Evolutionary conservation across 305 asterid species (phyloP), one percentile per base, ranked within the genome.

Genomic region (Fraxinus platypoda): DNA sequence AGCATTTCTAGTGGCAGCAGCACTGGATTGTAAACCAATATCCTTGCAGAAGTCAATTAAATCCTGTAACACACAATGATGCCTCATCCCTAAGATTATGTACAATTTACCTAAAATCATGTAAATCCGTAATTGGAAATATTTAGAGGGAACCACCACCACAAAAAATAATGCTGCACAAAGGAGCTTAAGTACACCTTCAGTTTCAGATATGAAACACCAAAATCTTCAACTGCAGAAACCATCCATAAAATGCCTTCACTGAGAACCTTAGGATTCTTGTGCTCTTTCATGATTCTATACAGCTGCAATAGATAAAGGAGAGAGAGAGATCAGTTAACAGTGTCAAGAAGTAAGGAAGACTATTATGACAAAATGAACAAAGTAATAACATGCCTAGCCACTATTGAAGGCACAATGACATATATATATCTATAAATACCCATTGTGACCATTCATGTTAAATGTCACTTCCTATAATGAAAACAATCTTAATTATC

Each of bases 241-340:
- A 95, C 98, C 97, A 97, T 94, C 99, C 99, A 97, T 85, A 85
- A 75, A 82, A 97, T 81, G 84, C 99, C 99, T 89, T 97, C 99
- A 82, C 99, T 97, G 17, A 97, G 98, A 85, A 97, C 98, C 87
- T 97, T 97, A 62, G 99, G 99, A 84, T 97, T 97, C 90, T 97
- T 97, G 90, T 97, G 99, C 89, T 97, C 98, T 89, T 97, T 97
- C 97, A 94, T 92, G 81, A 95, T 94, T 88, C 91, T 97, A 90
- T 87, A 93, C 75, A 95, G 92, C 99, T 97, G 91, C 78, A 86
- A 75, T 28, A 74, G 78, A 78, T 11, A 78, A 68, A 43, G 74
- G 74, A 72, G 19, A 30, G 23, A 70, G 81, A 62, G 64, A 77
- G 80, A 74, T 78, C 28, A 86, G 81, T 34, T 71, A 49, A 43